These are phyloP conservation scores for Macrolepiota fuliginosa DNA, from an alignment of 768 basidiomycete genomes.

Conservation along the genomic window DNA sequence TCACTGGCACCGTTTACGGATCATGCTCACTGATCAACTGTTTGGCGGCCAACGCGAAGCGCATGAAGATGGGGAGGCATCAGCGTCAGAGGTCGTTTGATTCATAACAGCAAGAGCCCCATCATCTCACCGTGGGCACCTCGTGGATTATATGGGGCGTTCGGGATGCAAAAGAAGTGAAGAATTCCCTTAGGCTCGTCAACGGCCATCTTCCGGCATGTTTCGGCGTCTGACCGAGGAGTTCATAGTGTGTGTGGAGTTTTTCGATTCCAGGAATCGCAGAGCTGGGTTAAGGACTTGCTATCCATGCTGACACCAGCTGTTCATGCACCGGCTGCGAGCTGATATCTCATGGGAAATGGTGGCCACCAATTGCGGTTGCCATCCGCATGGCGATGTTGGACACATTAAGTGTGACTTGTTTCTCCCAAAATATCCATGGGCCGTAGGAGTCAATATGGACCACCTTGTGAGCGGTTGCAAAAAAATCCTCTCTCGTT, in stretches of 20 bases:
- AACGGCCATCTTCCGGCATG: conserved; percentile 3
- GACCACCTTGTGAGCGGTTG: neutral
- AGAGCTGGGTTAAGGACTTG: neutral
- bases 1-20: conserved; percentile 1
- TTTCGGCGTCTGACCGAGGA: conserved; percentile 1
- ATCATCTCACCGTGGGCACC: conserved; percentile 14
- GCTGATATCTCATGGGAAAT: conserved; percentile 10
- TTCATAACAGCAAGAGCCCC: conserved; percentile 1
- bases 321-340: neutral
- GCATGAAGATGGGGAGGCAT: conserved; percentile 11
- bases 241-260: neutral
- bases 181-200: conserved; percentile 5
- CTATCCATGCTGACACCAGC: conserved; percentile 2
- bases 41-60: conserved; percentile 3
- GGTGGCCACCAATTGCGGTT: conserved; percentile 10
- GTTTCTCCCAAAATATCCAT: conserved; percentile 15
- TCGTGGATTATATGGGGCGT: conserved; percentile 11
- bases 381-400: conserved; percentile 15
- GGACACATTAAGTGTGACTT: conserved; percentile 13
- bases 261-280: neutral
- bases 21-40: conserved; percentile 9
- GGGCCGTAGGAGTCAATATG: conserved; percentile 12
- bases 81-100: conserved; percentile 7
- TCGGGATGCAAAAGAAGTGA: neutral
- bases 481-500: conserved; percentile 9